Percentiles rank a stretch among this genome's conserved stretches.
Evolutionary conservation across 176 grass and related monocot species (phyloP).

Genomic region (Lolium multiflorum): DNA sequence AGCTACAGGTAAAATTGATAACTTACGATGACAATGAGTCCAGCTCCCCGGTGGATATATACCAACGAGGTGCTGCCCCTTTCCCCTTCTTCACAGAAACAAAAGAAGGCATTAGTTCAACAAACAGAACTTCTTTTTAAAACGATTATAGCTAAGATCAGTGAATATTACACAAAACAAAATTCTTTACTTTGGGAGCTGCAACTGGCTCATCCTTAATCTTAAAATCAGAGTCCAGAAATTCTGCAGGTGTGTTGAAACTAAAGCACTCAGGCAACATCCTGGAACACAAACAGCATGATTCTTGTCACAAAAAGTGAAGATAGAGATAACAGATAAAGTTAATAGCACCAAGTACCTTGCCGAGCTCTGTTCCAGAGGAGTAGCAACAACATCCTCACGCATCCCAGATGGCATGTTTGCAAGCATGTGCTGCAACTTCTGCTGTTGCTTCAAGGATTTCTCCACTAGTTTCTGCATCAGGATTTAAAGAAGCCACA

Average conservation of each 20-base stretch:
- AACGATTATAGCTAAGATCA: constrained; percentile 18
- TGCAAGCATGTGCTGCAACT: constrained; percentile 80
- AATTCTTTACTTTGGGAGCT: constrained; percentile 71
- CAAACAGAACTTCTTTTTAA: not conserved
- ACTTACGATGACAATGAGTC: constrained; percentile 87
- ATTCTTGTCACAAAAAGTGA: constrained; percentile 36
- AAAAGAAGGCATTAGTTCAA: constrained; percentile 42
- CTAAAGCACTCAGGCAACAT: constrained; percentile 48
- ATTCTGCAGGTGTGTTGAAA: constrained; percentile 50
- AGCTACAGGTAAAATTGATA: constrained; percentile 23
- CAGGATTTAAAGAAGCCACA: not conserved
- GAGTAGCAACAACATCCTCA: constrained; percentile 38
- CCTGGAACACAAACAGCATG: constrained; percentile 40
- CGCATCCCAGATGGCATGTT: constrained; percentile 71
- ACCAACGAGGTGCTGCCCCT: constrained; percentile 78
- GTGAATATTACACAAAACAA: constrained; percentile 30
- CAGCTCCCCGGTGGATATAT: constrained; percentile 75
- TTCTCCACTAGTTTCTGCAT: constrained; percentile 72
- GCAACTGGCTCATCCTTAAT: constrained; percentile 78
- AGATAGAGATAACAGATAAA: constrained; percentile 30
- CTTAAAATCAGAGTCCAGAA: constrained; percentile 43
- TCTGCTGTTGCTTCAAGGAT: constrained; percentile 72
- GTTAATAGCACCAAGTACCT: constrained; percentile 42
- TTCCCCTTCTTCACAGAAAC: constrained; percentile 73
- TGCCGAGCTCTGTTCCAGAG: constrained; percentile 47